A percentile compares a stretch with the other conserved stretches of the same genome.
Evolutionary conservation across 2,329 filamentous ascomycete genomes (phyloP).

Genomic region (Hymenoscyphus scutula): DNA sequence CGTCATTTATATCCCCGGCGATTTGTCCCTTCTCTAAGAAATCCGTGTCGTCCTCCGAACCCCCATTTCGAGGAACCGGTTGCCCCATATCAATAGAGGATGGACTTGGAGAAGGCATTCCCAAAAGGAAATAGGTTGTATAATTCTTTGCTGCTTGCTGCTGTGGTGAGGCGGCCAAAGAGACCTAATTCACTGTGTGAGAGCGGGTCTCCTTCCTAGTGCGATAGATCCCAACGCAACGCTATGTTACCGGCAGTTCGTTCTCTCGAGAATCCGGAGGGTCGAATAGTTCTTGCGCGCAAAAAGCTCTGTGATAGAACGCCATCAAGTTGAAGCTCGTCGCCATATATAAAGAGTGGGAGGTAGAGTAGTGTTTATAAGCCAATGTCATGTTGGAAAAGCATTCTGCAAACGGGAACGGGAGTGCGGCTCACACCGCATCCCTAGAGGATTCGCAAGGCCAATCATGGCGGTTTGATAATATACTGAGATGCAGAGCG

Average conservation of each 20-base stretch:
- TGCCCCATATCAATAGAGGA: background rate
- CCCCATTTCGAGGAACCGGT: background rate
- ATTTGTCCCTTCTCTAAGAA: background rate
- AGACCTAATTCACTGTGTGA: background rate
- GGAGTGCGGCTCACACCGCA: background rate
- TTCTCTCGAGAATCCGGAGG: background rate
- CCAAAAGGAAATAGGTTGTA: background rate
- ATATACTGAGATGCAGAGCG: background rate
- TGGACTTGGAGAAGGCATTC: background rate
- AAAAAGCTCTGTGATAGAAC: background rate
- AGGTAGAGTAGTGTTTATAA: background rate
- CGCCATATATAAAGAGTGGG: background rate
- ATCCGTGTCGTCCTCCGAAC: background rate
- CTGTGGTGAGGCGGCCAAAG: background rate
- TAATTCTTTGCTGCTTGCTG: background rate
- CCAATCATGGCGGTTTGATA: background rate
- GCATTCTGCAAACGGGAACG: background rate
- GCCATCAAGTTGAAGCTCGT: background rate
- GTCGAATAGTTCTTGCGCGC: background rate
- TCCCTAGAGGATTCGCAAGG: background rate
- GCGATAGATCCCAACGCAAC: background rate
- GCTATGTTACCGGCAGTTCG: background rate
- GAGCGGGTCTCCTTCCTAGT: background rate
- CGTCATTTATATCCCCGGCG: background rate
- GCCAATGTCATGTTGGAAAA: background rate